Evolutionary conservation across 2,329 filamentous ascomycete genomes (phyloP), one percentile per base, ranked within the genome.

Genomic region (Truncatella angustata): DNA sequence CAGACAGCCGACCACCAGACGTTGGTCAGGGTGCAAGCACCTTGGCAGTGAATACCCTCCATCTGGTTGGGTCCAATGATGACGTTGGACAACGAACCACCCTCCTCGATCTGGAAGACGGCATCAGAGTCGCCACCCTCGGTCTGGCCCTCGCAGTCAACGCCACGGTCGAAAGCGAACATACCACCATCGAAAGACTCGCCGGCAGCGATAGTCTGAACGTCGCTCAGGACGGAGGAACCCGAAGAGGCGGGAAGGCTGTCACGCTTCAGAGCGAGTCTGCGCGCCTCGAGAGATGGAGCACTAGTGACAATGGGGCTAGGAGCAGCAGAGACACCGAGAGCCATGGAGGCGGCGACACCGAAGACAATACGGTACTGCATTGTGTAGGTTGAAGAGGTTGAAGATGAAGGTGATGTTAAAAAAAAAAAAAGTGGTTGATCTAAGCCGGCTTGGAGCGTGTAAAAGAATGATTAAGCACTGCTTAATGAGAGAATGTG

Each of bases 111-210:
- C 21, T 56, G 40, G 56, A 62, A 62, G 18, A 72, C 67, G 3
- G 69, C 66, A 47, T 71, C 70, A 0, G 62, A 60, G 47, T 76
- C 68, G 18, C 72, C 74, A 26, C 73, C 73, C 54, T 78, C 76
- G 26, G 50, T 58, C 54, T 76, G 73, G 11, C 70, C 73, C n/a
- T 60, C 63, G 63, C 73, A 77, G 61, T 54, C 56, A 66, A 67
- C 63, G 52, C 69, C 73, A 54, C 76, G 73, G 55, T 74, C 76
- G 65, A 70, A 77, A 50, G 69, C 69, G 56, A 70, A 65, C 72
- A 77, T 74, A 23, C 68, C 73, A 52, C 76, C 74, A 56, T 78
- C 76, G 56, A 75, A 75, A 44, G 60, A 32, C 44, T 50, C 55
- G 39, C 54, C 49, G 34, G 57, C 51, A 18, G 58, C 57, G 26